Percentiles rank a stretch among this genome's conserved stretches.
phyloP scores from a whole-genome alignment of 2,329 filamentous ascomycete genomes.

The Colletotrichum abscissum region DNA sequence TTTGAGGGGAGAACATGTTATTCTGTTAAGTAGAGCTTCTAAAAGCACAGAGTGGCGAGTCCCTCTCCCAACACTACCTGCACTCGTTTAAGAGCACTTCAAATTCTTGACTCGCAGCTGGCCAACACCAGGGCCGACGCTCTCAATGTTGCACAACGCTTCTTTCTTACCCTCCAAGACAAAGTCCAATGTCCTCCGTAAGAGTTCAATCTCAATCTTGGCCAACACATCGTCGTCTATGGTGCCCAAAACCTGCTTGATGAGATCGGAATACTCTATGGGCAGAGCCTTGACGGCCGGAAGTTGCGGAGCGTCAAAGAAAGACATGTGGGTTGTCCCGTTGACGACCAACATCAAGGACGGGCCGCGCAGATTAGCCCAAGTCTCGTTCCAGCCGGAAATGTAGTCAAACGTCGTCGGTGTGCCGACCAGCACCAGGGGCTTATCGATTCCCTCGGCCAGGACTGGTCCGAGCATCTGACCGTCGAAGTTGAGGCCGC shows the following conservation, averaged over 20 bases:
- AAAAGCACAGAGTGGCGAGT: not conserved
- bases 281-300: not conserved
- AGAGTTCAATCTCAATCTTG: not conserved
- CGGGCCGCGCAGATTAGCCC: conserved; percentile 39
- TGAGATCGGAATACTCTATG: not conserved
- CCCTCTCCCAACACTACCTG: not conserved
- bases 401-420: conserved; percentile 42
- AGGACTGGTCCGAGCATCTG: conserved; percentile 43
- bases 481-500: conserved; percentile 55
- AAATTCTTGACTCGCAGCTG: not conserved
- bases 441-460: conserved; percentile 40
- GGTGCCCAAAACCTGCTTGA: not conserved
- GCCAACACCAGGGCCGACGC: not conserved
- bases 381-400: conserved; percentile 45
- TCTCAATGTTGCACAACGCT: not conserved
- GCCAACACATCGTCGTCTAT: not conserved
- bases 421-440: conserved; percentile 46
- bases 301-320: conserved; percentile 39
- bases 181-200: not conserved
- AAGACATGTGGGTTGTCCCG: conserved; percentile 45
- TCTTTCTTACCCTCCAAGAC: not conserved
- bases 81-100: not conserved
- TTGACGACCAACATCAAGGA: conserved; percentile 41
- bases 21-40: not conserved
- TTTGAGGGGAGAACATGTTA: too few relatives aligned